Evolutionary conservation across 495 filamentous ascomycete genomes (phyloP).

Genomic region (Daldinia bambusicola): DNA sequence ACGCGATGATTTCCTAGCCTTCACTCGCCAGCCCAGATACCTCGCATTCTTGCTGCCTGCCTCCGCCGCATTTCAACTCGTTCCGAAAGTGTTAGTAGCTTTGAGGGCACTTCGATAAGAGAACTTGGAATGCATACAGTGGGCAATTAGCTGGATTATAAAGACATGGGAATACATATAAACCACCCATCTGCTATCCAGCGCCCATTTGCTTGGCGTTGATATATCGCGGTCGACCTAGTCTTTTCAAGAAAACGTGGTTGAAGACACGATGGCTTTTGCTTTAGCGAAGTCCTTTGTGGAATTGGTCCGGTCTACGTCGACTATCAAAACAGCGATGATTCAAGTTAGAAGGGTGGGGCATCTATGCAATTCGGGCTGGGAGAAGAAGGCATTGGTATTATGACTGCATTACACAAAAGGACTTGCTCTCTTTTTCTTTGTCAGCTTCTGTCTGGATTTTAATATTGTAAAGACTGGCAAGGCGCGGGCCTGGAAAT

Average conservation of each 20-base stretch:
- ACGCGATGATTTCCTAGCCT: conserved; percentile 8
- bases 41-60: neutral
- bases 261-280: conserved; percentile 6
- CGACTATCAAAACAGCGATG: neutral
- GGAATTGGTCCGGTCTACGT: conserved; percentile 1
- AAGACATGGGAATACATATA: conserved; percentile 9
- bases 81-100: neutral
- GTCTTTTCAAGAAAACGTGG: neutral
- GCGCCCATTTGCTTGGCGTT: neutral
- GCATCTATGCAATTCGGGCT: conserved; percentile 11
- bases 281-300: conserved; percentile 5
- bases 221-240: conserved; percentile 5
- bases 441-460: conserved; percentile 45
- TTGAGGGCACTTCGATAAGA: neutral
- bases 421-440: conserved; percentile 34
- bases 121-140: neutral
- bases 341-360: conserved; percentile 7
- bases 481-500: conserved; percentile 20
- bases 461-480: conserved; percentile 43
- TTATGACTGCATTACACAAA: conserved; percentile 37
- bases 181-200: neutral
- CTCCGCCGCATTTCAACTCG: neutral
- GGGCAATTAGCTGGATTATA: neutral
- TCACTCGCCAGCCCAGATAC: conserved; percentile 5
- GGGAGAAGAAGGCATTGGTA: conserved; percentile 32